phyloP scores from a whole-genome alignment of 2,329 filamentous ascomycete genomes.

The Verticillium isaacii region DNA sequence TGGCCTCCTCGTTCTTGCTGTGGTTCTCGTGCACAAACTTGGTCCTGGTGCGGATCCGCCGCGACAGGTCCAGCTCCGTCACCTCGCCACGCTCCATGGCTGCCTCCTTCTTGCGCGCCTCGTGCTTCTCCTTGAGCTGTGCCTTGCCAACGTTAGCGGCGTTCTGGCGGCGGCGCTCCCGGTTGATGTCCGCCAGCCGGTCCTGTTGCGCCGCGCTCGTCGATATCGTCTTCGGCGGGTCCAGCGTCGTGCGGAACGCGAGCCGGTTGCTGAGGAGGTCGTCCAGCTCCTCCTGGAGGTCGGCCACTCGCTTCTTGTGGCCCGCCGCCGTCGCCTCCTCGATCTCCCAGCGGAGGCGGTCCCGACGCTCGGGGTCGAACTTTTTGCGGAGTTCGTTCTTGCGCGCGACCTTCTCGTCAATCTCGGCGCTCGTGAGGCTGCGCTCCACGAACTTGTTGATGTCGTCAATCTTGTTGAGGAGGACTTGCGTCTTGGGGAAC shows the following conservation, averaged over 20 bases:
- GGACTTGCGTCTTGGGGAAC: conserved; percentile 65
- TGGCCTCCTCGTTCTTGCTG: conserved; percentile 15
- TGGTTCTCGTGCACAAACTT: conserved; percentile 63
- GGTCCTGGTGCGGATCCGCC: conserved; percentile 61
- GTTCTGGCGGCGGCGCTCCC: conserved; percentile 78
- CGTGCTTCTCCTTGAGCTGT: conserved; percentile 73
- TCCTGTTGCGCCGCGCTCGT: conserved; percentile 66
- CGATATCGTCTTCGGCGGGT: conserved; percentile 46
- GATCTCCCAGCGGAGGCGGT: conserved; percentile 59
- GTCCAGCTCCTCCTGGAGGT: conserved; percentile 57
- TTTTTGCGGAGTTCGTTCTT: conserved; percentile 64
- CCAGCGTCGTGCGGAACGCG: conserved; percentile 65
- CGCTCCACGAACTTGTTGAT: conserved; percentile 78
- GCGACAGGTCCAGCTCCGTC: conserved; percentile 52
- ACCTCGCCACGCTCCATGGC: conserved; percentile 60
- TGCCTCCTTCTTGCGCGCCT: conserved; percentile 54
- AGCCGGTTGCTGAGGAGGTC: conserved; percentile 64
- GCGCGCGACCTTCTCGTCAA: conserved; percentile 72
- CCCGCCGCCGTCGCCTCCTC: conserved; percentile 61
- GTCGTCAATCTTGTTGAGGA: conserved; percentile 70
- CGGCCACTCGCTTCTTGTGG: conserved; percentile 51
- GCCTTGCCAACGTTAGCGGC: conserved; percentile 88
- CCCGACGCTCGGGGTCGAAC: conserved; percentile 62
- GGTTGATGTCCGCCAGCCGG: conserved; percentile 76
- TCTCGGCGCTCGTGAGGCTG: conserved; percentile 76